Percentiles rank a stretch among this genome's conserved stretches.
These are phyloP conservation scores for Lasiodiplodia sp. DNA, from an alignment of 2,329 filamentous ascomycete genomes.

Conservation along the genomic window DNA sequence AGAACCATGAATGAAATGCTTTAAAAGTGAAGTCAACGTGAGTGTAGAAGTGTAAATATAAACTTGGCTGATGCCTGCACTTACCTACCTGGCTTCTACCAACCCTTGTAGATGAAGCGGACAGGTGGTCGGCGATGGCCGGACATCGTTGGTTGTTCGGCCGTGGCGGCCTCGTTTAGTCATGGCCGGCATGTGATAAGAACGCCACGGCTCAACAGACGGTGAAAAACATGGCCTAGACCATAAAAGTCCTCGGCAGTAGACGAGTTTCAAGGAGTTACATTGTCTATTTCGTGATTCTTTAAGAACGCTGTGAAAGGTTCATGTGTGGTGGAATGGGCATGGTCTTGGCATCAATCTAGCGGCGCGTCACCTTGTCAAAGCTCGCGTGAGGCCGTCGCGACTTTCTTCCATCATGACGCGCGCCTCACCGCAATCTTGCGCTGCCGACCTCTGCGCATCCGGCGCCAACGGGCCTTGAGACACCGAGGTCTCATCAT, in stretches of 20 bases:
- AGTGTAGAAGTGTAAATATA: not conserved
- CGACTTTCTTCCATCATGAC: constrained; percentile 26
- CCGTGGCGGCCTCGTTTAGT: constrained; percentile 23
- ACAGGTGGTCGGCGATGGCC: constrained; percentile 19
- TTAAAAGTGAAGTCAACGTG: not conserved
- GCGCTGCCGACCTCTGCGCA: not conserved
- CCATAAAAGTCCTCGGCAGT: not conserved
- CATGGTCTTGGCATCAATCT: constrained; percentile 1
- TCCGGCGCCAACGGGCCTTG: not conserved
- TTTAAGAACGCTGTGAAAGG: not conserved
- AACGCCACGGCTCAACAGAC: not conserved
- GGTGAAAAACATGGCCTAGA: not conserved
- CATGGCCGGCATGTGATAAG: constrained; percentile 12
- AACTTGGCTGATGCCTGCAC: not conserved
- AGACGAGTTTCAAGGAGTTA: not conserved
- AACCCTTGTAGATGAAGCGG: constrained; percentile 12
- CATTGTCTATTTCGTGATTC: not conserved
- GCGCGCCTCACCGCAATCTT: constrained; percentile 3
- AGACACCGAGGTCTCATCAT: not conserved
- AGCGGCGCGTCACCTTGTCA: constrained; percentile 8
- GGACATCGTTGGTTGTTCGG: not conserved
- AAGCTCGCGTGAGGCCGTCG: constrained; percentile 23
- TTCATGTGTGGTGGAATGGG: not conserved
- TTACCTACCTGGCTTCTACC: not conserved
- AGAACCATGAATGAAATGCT: not conserved